Base-by-base conservation (phyloP, 75 land plant genomes). In the Pseudotsuga menziesii region DNA sequence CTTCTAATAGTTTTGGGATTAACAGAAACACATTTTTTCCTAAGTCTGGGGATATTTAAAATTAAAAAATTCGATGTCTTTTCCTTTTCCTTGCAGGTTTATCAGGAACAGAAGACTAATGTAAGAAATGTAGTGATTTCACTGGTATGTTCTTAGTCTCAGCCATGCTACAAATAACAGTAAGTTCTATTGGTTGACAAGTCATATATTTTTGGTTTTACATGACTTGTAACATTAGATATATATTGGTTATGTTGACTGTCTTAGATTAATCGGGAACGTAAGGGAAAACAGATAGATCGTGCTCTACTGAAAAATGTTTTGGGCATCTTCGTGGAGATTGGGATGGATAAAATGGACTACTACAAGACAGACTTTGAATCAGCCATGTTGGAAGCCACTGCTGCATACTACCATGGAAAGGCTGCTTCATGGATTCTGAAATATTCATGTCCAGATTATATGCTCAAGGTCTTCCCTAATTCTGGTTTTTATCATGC, bases 401-500 rank as follows among this genome's bases (percentile, higher is more conserved):
- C 94, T 59, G 96, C 91, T 79, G 86, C 87, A 13, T 95, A 91
- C 77, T 95, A 95, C 73, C 79, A 88, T 9, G 80, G 94, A 2
- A 95, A 95, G 72, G 93, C 98, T 55, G 77, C 98, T 56, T 88
- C 83, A 54, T 95, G 98, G 98, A 93, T 95, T 77, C 48, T 86
- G 58, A 88, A 93, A 64, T 96, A 93, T 79, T 95, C 98, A 13
- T 95, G 98, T 84, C 96, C 98, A n/a, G 92, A 89, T 77, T 95
- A 95, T 84, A 93, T 93, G 94, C 83, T 95, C 27, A 93, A 95
- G 87, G 97, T 87, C 72, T 61, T 29, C 32, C 32, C 15, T 69
- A 41, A 66, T 12, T 55, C 19, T 70, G 27, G 41, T 35, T 2
- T 32, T 78, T 52, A 6, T 58, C 5, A 29, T 66, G 36, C 70